Evolutionary conservation across 78 protist genomes (phyloP), one percentile per base, ranked within the genome.

Genomic region (Dictyostelium capitatum): DNA sequence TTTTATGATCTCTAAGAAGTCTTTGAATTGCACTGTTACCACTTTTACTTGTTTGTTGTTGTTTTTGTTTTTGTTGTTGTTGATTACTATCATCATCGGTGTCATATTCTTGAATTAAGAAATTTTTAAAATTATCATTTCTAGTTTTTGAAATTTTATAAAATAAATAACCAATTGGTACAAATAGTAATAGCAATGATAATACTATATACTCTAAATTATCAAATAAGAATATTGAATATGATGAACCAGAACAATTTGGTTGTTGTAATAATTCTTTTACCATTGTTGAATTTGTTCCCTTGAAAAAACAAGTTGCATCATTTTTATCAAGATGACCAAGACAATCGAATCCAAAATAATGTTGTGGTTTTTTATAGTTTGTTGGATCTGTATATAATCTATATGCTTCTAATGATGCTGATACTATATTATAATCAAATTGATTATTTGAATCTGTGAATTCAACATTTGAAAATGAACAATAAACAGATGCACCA

Each of bases 341-440:
- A 12, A 32, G 30, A 67, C 75, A 67, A 32, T 67, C 75, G 23
- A 67, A 67, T 4, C 75, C 75, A 67, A 30, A 20, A 67, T 67
- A 67, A 15, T 14, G 2, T 32, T 67, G 75, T 67, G n/a, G 30
- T 1, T 25, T 67, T 37, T 37, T 37, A 37, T 37, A 37, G 43
- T 37, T 37, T 3, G 6, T 37, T 37, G 43, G 43, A n/a, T 15
- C 25, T 28, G 8, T 67, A 19, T 28, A 32, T 67, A 11, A 30
- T 67, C 23, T 67, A 9, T 9, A 9, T 1, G 43, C 14, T 32
- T 67, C 75, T 11, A 28, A 30, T 20, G 28, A 30, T 15, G 47
- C 48, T 12, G 75, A 30, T 43, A 62, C 28, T 2, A 62, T 62
- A 25, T 67, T 67, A 67, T 15, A 15, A 14, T 67, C 48, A 17